These are phyloP conservation scores for Globisporangium irregulare DNA, from an alignment of 352 stramenopile genomes.

Conservation along the genomic window DNA sequence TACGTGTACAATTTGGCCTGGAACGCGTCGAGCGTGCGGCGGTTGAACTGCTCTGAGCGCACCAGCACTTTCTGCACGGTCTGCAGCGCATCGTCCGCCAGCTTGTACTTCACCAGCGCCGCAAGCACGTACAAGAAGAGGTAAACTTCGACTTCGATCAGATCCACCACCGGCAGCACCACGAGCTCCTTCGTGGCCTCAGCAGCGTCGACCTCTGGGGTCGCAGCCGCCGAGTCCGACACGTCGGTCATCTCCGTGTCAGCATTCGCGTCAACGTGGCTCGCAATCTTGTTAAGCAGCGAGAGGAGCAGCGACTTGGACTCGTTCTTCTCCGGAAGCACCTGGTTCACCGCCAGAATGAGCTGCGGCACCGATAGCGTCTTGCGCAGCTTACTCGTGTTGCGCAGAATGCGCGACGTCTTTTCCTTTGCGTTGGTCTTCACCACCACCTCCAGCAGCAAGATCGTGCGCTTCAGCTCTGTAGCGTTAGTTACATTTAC, in stretches of 20 bases:
- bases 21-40: slow-evolving; percentile 73
- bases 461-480: slow-evolving; percentile 78
- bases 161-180: slow-evolving; percentile 52
- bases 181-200: slow-evolving; percentile 13
- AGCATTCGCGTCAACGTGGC: slow-evolving; percentile 26
- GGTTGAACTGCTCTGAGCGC: slow-evolving; percentile 77
- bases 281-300: slow-evolving; percentile 46
- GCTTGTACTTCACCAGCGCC: slow-evolving; percentile 68
- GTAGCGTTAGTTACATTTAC: slow-evolving; percentile 6
- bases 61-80: slow-evolving; percentile 48
- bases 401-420: slow-evolving; percentile 72
- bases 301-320: slow-evolving; percentile 53
- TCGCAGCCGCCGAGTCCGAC: slow-evolving; percentile 7
- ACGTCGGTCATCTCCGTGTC: slow-evolving; percentile 66
- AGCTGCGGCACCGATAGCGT: slow-evolving; percentile 64
- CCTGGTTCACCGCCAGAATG: slow-evolving; percentile 48
- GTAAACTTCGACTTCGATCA: slow-evolving; percentile 87
- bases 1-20: slow-evolving; percentile 79
- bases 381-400: slow-evolving; percentile 80
- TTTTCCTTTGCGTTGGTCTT: slow-evolving; percentile 87
- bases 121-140: slow-evolving; percentile 76
- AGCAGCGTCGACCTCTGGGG: slow-evolving; percentile 17
- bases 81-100: slow-evolving; percentile 51
- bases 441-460: slow-evolving; percentile 70
- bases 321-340: slow-evolving; percentile 60